phyloP scores from a whole-genome alignment of 305 asterid genomes.

The Fraxinus ornus region DNA sequence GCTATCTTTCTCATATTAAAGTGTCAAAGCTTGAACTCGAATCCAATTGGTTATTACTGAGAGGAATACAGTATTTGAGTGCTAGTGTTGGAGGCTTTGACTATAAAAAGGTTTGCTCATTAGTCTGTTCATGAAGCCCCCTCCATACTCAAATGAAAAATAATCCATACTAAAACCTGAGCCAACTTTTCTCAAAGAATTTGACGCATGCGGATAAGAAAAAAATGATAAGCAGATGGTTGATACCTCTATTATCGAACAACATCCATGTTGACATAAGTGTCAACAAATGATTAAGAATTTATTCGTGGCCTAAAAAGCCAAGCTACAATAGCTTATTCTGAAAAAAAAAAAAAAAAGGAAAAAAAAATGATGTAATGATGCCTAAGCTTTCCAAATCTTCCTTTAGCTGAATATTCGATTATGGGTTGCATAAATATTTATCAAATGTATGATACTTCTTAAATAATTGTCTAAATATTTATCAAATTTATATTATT shows the following conservation, averaged over 20 bases:
- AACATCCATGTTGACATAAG: background rate
- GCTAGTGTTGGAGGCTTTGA: background rate
- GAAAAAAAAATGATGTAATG: too few relatives aligned
- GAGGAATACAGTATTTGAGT: background rate
- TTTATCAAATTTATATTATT: too few relatives aligned
- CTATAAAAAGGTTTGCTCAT: background rate
- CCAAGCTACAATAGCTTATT: background rate
- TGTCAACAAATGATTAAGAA: background rate
- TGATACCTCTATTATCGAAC: background rate
- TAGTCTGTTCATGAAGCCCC: background rate
- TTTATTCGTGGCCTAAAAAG: background rate
- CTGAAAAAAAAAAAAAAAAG: background rate
- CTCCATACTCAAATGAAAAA: background rate
- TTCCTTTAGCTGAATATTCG: background rate
- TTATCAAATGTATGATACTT: too few relatives aligned
- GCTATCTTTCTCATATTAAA: background rate
- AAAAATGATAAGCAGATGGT: background rate
- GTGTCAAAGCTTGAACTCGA: background rate
- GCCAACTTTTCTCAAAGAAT: background rate
- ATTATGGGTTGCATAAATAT: background rate
- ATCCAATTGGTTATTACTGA: background rate
- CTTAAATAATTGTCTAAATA: too few relatives aligned
- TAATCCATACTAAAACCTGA: background rate
- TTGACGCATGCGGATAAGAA: background rate
- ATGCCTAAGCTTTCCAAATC: background rate